These are phyloP conservation scores for Fragaria iinumae DNA, from an alignment of 306 rosid species.

Conservation along the genomic window DNA sequence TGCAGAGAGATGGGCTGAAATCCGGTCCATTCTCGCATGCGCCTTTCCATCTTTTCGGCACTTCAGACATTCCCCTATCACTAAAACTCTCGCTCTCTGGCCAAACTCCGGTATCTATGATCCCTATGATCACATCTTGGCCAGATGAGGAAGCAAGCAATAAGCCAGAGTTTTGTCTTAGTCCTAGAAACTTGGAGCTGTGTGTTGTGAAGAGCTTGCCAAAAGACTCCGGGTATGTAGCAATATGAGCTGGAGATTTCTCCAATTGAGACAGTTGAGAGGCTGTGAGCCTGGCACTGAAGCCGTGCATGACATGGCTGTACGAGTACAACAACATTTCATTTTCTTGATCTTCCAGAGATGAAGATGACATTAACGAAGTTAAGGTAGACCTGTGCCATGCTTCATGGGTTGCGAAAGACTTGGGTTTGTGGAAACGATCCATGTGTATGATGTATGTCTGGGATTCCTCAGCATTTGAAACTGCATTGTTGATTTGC, in stretches of 20 bases:
- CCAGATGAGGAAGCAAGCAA: constrained; percentile 32
- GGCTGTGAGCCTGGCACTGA: constrained; percentile 16
- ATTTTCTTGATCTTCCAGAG: not conserved
- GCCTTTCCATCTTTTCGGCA: constrained; percentile 30
- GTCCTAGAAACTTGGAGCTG: constrained; percentile 18
- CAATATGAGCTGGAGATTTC: constrained; percentile 1
- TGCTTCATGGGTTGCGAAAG: not conserved
- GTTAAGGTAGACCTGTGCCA: constrained; percentile 27
- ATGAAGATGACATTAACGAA: not conserved
- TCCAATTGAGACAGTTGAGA: not conserved
- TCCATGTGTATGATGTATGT: constrained; percentile 17
- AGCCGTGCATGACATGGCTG: constrained; percentile 24
- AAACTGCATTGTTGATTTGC: not conserved
- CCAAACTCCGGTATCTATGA: constrained; percentile 26
- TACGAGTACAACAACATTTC: constrained; percentile 20
- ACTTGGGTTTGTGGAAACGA: constrained; percentile 5
- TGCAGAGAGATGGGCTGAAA: constrained; percentile 23
- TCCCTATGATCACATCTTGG: constrained; percentile 17
- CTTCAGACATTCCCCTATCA: constrained; percentile 13
- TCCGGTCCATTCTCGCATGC: constrained; percentile 11
- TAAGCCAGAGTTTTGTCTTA: not conserved
- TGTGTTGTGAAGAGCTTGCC: constrained; percentile 18
- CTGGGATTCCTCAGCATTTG: constrained; percentile 4
- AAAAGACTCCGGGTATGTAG: not conserved
- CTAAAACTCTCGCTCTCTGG: constrained; percentile 39